Evolutionary conservation across 2,329 filamentous ascomycete species (phyloP).

Genomic region (Tolypocladium amazonense): DNA sequence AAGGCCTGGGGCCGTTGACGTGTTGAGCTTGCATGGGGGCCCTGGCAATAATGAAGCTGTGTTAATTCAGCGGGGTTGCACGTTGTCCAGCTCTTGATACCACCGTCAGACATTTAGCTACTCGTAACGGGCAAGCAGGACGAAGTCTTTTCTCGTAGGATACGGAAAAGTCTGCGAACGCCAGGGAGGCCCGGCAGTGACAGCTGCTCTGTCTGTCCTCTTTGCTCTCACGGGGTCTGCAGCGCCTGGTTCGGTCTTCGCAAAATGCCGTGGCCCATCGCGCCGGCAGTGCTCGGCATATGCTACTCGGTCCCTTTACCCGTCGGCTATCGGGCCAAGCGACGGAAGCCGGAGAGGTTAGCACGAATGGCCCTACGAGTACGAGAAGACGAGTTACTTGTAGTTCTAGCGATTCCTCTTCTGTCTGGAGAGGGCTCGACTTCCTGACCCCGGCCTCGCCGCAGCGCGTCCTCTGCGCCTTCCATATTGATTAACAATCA

Average conservation of each 20-base stretch:
- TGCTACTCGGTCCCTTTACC: neutral
- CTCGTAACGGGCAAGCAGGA: neutral
- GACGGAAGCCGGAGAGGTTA: neutral
- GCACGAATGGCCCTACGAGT: too few relatives aligned
- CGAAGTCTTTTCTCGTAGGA: too few relatives aligned
- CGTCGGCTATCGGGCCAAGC: neutral
- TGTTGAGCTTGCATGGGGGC: neutral
- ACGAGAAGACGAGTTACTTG: too few relatives aligned
- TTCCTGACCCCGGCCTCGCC: neutral
- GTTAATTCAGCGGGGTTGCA: neutral
- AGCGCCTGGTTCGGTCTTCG: neutral
- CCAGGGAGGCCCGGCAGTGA: too few relatives aligned
- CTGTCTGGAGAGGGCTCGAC: neutral
- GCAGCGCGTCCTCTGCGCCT: neutral
- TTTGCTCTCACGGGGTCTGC: neutral
- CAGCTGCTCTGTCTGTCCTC: too few relatives aligned
- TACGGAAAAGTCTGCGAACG: neutral
- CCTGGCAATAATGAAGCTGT: neutral
- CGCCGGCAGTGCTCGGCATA: neutral
- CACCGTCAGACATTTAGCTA: neutral
- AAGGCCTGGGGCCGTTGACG: neutral
- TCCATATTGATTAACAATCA: too few relatives aligned
- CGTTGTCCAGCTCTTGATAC: neutral
- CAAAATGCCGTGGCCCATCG: neutral
- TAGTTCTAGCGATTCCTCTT: neutral